Conservation (phyloP, 1,284 basidiomycete species). For the Binderoboletus segoi region DNA sequence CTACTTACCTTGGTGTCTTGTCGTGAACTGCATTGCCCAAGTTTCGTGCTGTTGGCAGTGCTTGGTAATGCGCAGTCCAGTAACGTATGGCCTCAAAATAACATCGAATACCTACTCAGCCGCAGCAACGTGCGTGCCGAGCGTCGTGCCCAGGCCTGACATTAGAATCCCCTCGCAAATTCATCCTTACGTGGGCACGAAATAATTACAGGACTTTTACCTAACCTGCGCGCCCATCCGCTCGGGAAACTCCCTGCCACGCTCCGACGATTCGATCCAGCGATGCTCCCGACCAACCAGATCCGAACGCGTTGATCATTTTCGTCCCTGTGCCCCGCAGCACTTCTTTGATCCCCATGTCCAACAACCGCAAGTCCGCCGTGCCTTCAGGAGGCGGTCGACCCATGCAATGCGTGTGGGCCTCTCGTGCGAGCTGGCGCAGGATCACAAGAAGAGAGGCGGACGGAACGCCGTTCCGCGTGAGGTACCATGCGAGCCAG, state of each 20-base stretch:
- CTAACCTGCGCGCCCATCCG: conserved; percentile 19
- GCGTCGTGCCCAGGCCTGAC: no score
- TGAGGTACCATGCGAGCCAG: conserved; percentile 60
- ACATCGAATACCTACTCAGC: no score
- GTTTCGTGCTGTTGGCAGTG: no score
- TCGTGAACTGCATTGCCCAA: no score
- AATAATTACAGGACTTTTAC: no score
- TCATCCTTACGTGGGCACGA: no score
- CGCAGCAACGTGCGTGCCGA: no score
- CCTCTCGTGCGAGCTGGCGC: conserved; percentile 58
- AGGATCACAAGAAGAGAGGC: conserved; percentile 63
- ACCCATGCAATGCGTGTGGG: conserved; percentile 53
- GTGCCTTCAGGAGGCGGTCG: conserved; percentile 53
- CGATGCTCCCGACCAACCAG: conserved; percentile 67
- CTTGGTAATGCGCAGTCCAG: no score
- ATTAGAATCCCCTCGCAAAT: no score
- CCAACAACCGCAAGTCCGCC: conserved; percentile 46
- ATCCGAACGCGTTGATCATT: conserved; percentile 64
- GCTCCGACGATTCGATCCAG: conserved; percentile 62
- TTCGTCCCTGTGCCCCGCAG: conserved; percentile 66
- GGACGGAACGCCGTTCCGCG: conserved; percentile 66
- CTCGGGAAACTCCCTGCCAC: conserved; percentile 44
- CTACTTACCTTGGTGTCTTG: no score
- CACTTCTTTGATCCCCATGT: conserved; percentile 67
- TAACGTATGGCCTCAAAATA: no score